Evolutionary conservation across 2,329 filamentous ascomycete genomes (phyloP).

Genomic region (Arthrobotrys pseudoclavata): DNA sequence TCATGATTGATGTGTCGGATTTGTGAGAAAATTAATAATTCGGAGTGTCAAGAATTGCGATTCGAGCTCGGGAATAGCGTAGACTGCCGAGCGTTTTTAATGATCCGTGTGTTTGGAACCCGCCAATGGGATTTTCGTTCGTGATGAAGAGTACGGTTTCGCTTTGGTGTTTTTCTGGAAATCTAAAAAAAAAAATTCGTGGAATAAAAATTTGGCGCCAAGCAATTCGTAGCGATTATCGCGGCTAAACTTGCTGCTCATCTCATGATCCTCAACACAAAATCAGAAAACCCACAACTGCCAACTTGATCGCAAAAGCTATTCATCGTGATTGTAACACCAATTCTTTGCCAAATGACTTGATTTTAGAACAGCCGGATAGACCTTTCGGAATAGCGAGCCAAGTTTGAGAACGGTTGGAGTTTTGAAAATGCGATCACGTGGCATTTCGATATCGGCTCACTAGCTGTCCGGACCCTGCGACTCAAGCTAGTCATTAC

Average conservation of each 20-base stretch:
- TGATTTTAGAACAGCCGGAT: no score
- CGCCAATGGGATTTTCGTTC: slow-evolving; percentile 8
- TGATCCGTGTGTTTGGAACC: neutral
- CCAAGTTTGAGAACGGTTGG: no score
- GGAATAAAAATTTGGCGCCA: slow-evolving; percentile 40
- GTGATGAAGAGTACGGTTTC: slow-evolving; percentile 5
- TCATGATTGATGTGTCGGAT: slow-evolving; percentile 38
- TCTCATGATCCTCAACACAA: slow-evolving; percentile 9
- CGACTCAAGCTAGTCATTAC: no score
- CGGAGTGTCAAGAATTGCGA: neutral
- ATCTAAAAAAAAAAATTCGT: slow-evolving; percentile 31
- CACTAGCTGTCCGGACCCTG: no score
- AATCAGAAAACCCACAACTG: no score
- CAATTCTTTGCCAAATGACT: no score
- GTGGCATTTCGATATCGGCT: no score
- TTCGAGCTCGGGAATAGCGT: slow-evolving; percentile 1
- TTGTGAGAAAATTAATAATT: neutral
- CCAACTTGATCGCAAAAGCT: no score
- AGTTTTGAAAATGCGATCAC: no score
- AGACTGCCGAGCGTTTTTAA: neutral
- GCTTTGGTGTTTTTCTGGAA: slow-evolving; percentile 10
- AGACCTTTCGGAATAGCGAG: no score
- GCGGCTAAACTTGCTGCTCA: slow-evolving; percentile 31
- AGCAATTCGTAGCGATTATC: slow-evolving; percentile 40
- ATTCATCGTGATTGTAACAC: no score